Percentiles rank a stretch among this genome's conserved stretches.
Evolutionary conservation across 2,329 filamentous ascomycete genomes (phyloP).

Genomic region (Apiospora kogelbergensis): DNA sequence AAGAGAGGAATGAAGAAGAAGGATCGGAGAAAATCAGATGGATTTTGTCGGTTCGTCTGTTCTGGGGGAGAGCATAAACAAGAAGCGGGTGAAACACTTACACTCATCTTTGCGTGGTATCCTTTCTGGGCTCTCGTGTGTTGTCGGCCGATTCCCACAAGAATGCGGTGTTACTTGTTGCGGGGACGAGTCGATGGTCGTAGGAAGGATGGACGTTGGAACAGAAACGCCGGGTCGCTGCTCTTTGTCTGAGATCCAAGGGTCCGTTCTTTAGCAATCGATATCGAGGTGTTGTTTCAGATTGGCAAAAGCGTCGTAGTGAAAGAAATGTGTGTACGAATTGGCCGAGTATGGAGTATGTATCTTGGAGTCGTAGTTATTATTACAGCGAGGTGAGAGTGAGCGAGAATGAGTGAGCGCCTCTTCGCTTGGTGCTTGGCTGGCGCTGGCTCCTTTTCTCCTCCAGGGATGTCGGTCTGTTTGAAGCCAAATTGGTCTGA

Average conservation of each 20-base stretch:
- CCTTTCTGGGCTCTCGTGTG: slow-evolving; percentile 1
- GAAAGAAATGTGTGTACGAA: too few species aligned
- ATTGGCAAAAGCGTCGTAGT: not conserved
- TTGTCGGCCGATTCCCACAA: slow-evolving; percentile 4
- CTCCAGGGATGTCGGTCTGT: slow-evolving; percentile 7
- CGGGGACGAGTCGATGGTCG: not conserved
- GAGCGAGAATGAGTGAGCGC: too few species aligned
- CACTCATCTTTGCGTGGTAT: slow-evolving; percentile 43
- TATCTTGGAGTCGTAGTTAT: not conserved
- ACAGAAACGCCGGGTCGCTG: slow-evolving; percentile 12
- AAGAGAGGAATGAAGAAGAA: slow-evolving; percentile 15
- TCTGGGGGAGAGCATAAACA: slow-evolving; percentile 6
- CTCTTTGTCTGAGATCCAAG: slow-evolving; percentile 4
- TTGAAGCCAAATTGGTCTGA: slow-evolving; percentile 10
- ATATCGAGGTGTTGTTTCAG: not conserved
- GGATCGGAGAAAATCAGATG: not conserved
- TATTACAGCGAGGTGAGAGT: too few species aligned
- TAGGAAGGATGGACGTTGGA: slow-evolving; percentile 1
- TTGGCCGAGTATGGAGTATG: not conserved
- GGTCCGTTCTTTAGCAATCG: not conserved
- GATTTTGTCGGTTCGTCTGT: not conserved
- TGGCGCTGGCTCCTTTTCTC: not conserved
- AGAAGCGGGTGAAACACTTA: slow-evolving; percentile 40
- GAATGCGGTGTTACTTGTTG: not conserved
- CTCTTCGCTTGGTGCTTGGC: too few species aligned